Base-by-base conservation (phyloP, 192 early-diverging fungal genomes). In the Coemansia sp. region DNA sequence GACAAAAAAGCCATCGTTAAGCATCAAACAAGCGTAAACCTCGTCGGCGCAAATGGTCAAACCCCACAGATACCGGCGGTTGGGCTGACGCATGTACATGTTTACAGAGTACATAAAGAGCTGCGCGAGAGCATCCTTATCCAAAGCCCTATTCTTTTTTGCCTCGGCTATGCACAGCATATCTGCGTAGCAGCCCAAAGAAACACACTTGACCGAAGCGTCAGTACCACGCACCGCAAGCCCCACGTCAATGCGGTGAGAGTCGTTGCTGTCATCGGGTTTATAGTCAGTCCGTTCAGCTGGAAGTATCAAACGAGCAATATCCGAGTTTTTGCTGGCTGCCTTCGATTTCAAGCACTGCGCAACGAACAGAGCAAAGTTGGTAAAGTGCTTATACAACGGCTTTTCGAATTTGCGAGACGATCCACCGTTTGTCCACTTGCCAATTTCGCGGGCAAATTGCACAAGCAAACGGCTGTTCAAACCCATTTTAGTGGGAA, bases 281-380 rank as follows among this genome's bases (percentile, higher is more conserved):
- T 58, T 66, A 10, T 57, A 50, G 17, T 66, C 55, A 2, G 3
- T 12, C 9, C 22, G 10, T 0, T 17, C n/a, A 12, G 9, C 19
- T 9, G 64, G 55, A 21, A 58, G 55, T 5, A 66, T n/a, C 15
- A 57, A 55, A 22, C 58, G 58, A 2, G 4, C 23, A 3, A 23
- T 7, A 2, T 43, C 7, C 32, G 0, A 25, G 9, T 3, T 47
- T 6, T 38, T 17, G 4, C 17, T 19, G n/a, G 2, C 32, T 3
- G 35, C 22, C 51, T 10, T 17, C 7, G 4, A 8, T 6, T 12
- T 11, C 35, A 56, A 15, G 10, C 7, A 27, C 1, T 15, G 52
- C 0, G 21, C 43, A 9, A 60, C 45, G 10, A 60, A 27, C 0
- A 49, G 21, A 6, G 14, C 43, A 23, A 60, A 43, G 3, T 8